Evolutionary conservation across 2,329 filamentous ascomycete genomes (phyloP), one percentile per base, ranked within the genome.

Genomic region (Trichoderma pleuroti): DNA sequence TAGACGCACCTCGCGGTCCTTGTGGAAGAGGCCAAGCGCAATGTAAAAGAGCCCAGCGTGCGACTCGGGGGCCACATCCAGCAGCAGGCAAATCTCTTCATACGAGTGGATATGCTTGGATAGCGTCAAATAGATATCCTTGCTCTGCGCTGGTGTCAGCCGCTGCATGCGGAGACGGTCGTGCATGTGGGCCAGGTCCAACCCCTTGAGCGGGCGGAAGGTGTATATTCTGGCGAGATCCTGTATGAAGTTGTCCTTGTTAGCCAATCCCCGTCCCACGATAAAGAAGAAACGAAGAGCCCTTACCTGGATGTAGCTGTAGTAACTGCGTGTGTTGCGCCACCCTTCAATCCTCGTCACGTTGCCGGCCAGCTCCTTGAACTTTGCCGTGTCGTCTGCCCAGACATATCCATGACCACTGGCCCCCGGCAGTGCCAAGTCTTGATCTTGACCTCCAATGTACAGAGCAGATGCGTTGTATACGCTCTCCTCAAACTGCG

Each of bases 301-400:
- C 62, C 84, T 75, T 81, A 90, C 93, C 84, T 97, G 93, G 73
- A 98, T 95, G 78, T 93, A 98, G 74, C 93, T 94, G 82, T 97
- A 97, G 79, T 99, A 99, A 77, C 93, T 97, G 72, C 96, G 87
- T 1, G 96, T 98, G 74, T 93, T 97, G 75, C 96, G 90, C 96
- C 96, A 99, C 70, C 95, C 96, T 82, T 99, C 96, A 72, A 99
- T 97, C 70, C 96, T 88, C 70, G 93, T 93, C 60, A 96, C 93
- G 72, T 97, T 97, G 4, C 94, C 95, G 18, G 94, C 92, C 46
- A 99, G 87, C 81, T 99, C 96, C 76, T 91, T 91, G 76, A 92
- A 87, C 81, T 93, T 95, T 9, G 91, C 87, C 52, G 85, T 84
- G 70, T 98, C 93, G 76, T 97, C 93, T 4, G 91, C 83, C 96